These are phyloP conservation scores for Adansonia rubrostipa DNA, from an alignment of 441 rosid species.

Conservation along the genomic window DNA sequence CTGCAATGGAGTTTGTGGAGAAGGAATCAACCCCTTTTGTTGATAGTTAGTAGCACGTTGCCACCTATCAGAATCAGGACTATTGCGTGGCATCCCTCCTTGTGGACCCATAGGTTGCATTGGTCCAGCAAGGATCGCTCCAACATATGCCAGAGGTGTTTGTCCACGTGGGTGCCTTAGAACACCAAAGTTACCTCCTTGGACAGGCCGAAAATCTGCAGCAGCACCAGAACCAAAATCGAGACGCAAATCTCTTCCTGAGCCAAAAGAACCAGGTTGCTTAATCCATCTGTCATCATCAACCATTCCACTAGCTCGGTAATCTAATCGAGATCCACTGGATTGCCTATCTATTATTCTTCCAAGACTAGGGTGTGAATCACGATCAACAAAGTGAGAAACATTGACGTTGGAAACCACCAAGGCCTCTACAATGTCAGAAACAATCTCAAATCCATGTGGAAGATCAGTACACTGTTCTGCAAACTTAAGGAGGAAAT, in stretches of 20 bases:
- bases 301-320: constrained; percentile 58
- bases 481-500: constrained; percentile 85
- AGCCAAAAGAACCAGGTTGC: constrained; percentile 50
- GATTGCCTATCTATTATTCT: constrained; percentile 68
- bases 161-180: constrained; percentile 37
- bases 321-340: constrained; percentile 69
- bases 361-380: constrained; percentile 61
- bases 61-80: constrained; percentile 85
- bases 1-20: constrained; percentile 82
- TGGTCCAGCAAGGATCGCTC: constrained; percentile 79
- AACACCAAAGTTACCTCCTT: constrained; percentile 76
- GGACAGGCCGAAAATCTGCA: constrained; percentile 65
- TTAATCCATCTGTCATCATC: constrained; percentile 85
- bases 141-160: constrained; percentile 46
- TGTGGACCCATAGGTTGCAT: constrained; percentile 74
- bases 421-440: constrained; percentile 62
- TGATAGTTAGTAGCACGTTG: constrained; percentile 72
- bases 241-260: constrained; percentile 59
- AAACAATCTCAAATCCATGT: constrained; percentile 53
- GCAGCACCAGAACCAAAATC: constrained; percentile 59
- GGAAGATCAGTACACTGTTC: constrained; percentile 80
- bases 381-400: constrained; percentile 59
- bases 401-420: constrained; percentile 39
- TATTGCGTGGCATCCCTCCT: constrained; percentile 69
- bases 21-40: constrained; percentile 83